Evolutionary conservation across 345 rosid species (phyloP).

Genomic region (Lepidium africanum): DNA sequence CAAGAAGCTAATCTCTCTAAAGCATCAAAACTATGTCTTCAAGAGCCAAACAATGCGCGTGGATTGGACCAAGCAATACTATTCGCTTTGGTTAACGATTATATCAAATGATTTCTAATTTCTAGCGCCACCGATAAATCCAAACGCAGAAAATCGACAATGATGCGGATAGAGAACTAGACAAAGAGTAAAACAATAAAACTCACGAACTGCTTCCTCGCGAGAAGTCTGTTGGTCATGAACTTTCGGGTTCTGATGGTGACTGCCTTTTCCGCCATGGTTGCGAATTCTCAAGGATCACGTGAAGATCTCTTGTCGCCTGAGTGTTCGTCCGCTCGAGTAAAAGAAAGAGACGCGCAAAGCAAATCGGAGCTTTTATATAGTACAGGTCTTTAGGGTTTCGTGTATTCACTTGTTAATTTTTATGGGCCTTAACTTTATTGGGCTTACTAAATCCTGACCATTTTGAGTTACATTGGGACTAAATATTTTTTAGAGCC

Average conservation of each 20-base stretch:
- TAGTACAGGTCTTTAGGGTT: conserved; percentile 9
- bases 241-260: conserved; percentile 86
- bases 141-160: background rate
- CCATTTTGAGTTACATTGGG: background rate
- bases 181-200: background rate
- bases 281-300: conserved; percentile 8
- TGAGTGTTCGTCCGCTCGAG: conserved; percentile 29
- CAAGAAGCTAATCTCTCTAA: background rate
- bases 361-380: background rate
- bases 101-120: background rate
- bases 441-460: background rate
- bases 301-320: conserved; percentile 9
- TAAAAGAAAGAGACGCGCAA: background rate
- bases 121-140: background rate
- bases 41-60: background rate
- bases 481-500: background rate
- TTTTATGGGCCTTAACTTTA: conserved; percentile 4
- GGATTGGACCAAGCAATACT: background rate
- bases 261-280: conserved; percentile 88
- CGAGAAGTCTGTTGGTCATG: conserved; percentile 96
- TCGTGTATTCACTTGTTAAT: background rate
- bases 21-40: background rate
- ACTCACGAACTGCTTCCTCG: conserved; percentile 98
- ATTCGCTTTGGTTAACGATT: background rate
- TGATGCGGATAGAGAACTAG: background rate